Conservation (phyloP, 2,329 filamentous ascomycete species). For the Monosporascus sp. region DNA sequence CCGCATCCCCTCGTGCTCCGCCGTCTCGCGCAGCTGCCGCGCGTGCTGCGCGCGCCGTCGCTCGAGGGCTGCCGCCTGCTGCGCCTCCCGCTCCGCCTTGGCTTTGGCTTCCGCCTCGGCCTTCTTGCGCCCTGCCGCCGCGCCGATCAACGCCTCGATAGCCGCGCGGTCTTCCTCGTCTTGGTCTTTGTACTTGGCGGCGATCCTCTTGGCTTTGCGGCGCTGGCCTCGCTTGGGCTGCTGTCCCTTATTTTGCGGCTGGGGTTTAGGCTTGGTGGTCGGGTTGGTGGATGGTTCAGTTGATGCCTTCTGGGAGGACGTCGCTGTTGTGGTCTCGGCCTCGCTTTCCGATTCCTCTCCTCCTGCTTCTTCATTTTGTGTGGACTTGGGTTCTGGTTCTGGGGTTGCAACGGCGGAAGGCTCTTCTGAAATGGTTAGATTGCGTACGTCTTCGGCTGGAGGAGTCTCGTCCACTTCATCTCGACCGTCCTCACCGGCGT, state of each 20-base stretch:
- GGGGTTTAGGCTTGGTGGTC: conserved; percentile 19
- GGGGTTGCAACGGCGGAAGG: not conserved
- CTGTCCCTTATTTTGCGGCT: conserved; percentile 37
- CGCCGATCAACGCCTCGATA: conserved; percentile 83
- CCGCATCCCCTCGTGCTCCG: conserved; percentile 69
- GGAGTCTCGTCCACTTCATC: conserved; percentile 10
- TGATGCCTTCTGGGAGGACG: conserved; percentile 20
- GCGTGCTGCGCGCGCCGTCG: conserved; percentile 77
- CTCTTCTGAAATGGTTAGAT: conserved; percentile 12
- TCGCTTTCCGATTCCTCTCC: conserved; percentile 32
- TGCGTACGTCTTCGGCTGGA: conserved; percentile 17
- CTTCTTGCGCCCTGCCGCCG: conserved; percentile 60
- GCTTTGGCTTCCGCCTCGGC: conserved; percentile 64
- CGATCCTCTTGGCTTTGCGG: conserved; percentile 80
- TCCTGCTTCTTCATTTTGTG: conserved; percentile 19
- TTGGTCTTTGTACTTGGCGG: conserved; percentile 86
- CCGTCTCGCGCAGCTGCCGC: conserved; percentile 68
- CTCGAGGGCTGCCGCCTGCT: conserved; percentile 65
- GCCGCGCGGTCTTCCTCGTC: conserved; percentile 88
- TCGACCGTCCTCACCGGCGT: conserved; percentile 21
- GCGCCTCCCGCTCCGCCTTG: conserved; percentile 66
- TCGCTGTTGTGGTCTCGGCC: conserved; percentile 11
- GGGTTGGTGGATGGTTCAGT: conserved; percentile 28
- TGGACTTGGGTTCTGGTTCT: conserved; percentile 13
- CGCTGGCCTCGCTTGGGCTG: conserved; percentile 68